Evolutionary conservation across 2,329 filamentous ascomycete species (phyloP).

Genomic region (Ceratocystis variospora): DNA sequence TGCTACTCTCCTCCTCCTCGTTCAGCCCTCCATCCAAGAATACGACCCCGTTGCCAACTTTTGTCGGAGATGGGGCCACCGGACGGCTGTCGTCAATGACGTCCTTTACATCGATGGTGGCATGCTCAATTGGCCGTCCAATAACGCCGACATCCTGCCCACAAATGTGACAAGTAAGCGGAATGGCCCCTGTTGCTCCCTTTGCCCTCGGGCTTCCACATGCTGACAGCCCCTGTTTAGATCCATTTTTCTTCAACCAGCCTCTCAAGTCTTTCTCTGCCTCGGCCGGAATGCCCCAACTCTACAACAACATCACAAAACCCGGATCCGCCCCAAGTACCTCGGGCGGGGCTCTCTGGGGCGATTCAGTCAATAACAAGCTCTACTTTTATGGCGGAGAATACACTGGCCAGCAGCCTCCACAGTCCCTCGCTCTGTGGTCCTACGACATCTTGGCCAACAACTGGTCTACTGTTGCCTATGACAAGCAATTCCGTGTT

Average conservation of each 20-base stretch:
- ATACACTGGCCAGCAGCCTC: constrained; percentile 35
- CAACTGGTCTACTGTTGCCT: constrained; percentile 38
- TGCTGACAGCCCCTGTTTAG: constrained; percentile 11
- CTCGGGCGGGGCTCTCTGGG: constrained; percentile 39
- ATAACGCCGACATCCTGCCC: constrained; percentile 29
- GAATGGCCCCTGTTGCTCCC: neutral
- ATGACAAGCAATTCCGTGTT: constrained; percentile 27
- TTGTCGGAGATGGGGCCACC: constrained; percentile 43
- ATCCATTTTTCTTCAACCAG: constrained; percentile 36
- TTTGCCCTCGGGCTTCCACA: neutral
- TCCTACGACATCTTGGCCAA: constrained; percentile 44
- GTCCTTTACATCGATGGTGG: constrained; percentile 51
- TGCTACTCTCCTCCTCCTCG: constrained; percentile 2
- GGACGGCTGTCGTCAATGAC: constrained; percentile 45
- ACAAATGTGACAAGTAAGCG: constrained; percentile 44
- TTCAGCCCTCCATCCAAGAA: constrained; percentile 24
- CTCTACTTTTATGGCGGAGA: constrained; percentile 52
- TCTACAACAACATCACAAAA: constrained; percentile 45
- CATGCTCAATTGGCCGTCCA: constrained; percentile 40
- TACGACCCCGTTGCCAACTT: constrained; percentile 41
- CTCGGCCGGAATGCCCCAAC: constrained; percentile 35
- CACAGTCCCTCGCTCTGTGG: constrained; percentile 35
- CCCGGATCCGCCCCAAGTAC: constrained; percentile 40
- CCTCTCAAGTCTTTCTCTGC: constrained; percentile 35
- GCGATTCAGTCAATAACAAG: constrained; percentile 47